Evolutionary conservation across 331 rosid genomes (phyloP).

Genomic region (Dryas integrifolia): DNA sequence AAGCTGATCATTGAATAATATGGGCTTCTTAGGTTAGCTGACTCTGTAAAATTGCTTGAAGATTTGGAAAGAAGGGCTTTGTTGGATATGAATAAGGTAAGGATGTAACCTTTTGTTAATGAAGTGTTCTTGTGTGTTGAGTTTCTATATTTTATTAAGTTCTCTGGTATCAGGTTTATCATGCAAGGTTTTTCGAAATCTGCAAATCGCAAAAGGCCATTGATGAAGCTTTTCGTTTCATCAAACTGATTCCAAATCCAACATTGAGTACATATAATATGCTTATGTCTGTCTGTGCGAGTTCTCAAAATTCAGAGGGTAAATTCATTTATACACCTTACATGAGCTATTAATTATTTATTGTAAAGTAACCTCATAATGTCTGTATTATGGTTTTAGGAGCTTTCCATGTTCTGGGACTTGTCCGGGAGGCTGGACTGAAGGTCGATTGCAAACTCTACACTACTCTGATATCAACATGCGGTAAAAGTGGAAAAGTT

Average conservation of each 20-base stretch:
- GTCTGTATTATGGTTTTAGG: slow-evolving; percentile 47
- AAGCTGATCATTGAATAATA: slow-evolving; percentile 33
- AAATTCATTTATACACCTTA: slow-evolving; percentile 26
- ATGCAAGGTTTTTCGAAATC: slow-evolving; percentile 75
- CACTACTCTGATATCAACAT: slow-evolving; percentile 90
- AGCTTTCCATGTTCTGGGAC: slow-evolving; percentile 84
- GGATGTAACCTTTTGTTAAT: slow-evolving; percentile 24
- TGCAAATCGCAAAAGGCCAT: slow-evolving; percentile 87
- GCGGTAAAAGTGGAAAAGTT: slow-evolving; percentile 92
- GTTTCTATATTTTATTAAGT: slow-evolving; percentile 28
- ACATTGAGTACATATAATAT: slow-evolving; percentile 85
- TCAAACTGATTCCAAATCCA: slow-evolving; percentile 76
- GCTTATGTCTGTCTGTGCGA: slow-evolving; percentile 93
- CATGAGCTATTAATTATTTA: slow-evolving; percentile 18
- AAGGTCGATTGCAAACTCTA: slow-evolving; percentile 92
- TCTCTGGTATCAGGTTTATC: slow-evolving; percentile 71
- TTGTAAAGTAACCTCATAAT: slow-evolving; percentile 28
- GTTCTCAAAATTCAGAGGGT: slow-evolving; percentile 76
- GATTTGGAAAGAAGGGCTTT: slow-evolving; percentile 64
- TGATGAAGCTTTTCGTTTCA: slow-evolving; percentile 81
- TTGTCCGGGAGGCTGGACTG: slow-evolving; percentile 72
- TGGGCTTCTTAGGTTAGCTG: slow-evolving; percentile 55
- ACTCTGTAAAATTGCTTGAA: slow-evolving; percentile 71
- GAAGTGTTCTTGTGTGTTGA: slow-evolving; percentile 26
- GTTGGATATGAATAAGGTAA: slow-evolving; percentile 93